phyloP scores from a whole-genome alignment of 495 filamentous ascomycete species.

The Apiosordaria backusii region DNA sequence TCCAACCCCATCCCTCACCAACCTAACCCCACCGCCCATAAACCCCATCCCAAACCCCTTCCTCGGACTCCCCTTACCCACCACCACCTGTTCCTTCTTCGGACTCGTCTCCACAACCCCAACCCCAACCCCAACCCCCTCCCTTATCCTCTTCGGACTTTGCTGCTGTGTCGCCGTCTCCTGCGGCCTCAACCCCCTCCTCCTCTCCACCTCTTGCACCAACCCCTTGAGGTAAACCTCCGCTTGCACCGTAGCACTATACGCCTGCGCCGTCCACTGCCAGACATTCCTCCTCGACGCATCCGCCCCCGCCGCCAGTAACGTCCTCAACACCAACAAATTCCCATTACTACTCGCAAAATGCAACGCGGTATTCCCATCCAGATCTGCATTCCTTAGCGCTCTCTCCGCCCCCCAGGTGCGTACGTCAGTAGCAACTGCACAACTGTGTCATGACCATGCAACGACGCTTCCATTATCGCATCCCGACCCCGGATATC shows the following conservation, averaged over 20 bases:
- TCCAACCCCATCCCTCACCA: conserved; percentile 20
- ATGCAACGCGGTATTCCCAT: conserved; percentile 78
- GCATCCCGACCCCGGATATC: conserved; percentile 57
- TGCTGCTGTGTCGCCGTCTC: conserved; percentile 13
- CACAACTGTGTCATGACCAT: conserved; percentile 56
- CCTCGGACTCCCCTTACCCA: background rate
- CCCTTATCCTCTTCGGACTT: conserved; percentile 31
- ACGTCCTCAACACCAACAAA: conserved; percentile 65
- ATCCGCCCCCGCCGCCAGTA: conserved; percentile 63
- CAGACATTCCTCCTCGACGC: conserved; percentile 61
- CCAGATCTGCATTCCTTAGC: conserved; percentile 50
- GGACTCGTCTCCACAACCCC: background rate
- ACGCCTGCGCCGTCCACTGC: conserved; percentile 69
- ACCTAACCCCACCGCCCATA: conserved; percentile 10
- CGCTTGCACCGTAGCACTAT: conserved; percentile 67
- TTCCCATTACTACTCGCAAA: conserved; percentile 64
- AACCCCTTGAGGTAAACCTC: conserved; percentile 71
- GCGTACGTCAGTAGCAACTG: conserved; percentile 57
- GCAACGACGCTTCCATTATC: conserved; percentile 52
- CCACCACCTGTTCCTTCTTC: background rate
- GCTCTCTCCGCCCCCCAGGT: conserved; percentile 46
- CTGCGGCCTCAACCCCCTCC: conserved; percentile 25
- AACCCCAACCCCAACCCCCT: conserved; percentile 7
- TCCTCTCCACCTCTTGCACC: conserved; percentile 53
- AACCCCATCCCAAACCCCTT: background rate